Evolutionary conservation across 2,329 filamentous ascomycete genomes (phyloP), one percentile per base, ranked within the genome.

Genomic region (Leptographium radiaticola): DNA sequence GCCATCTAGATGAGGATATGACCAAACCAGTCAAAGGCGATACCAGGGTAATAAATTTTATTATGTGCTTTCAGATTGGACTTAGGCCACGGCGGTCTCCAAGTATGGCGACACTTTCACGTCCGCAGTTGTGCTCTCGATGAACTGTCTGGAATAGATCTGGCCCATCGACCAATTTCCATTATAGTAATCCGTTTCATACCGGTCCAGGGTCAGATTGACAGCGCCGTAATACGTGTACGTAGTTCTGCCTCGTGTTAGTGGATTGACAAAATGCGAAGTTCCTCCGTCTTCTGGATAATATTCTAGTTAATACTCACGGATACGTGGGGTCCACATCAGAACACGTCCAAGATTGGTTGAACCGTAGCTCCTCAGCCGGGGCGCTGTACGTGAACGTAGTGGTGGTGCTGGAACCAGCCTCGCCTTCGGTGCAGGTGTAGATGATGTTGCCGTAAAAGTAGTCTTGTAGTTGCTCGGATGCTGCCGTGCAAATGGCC

Each of bases 321-420:
- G 70, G 68, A 48, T 64, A 69, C 55, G 64, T 43, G 0, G 67
- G 64, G 55, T 75, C 70, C 15, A 56, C 36, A 34, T 71, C 70
- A 46, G 59, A 58, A 63, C 75, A 79, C 10, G 58, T 59, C 75
- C 75, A 79, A 4, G 67, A 71, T 66, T 78, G 74, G 63, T 74
- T 73, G 57, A 77, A 56, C 38, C 62, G 59, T 49, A 79, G 62
- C 52, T 63, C 56, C 8, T 63, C 61, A 33, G 59, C 59, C 5
- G 70, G 64, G 13, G 66, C 62, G 61, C 61, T 68, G 58, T 69
- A 79, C 52, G 66, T 66, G 56, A 78, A 79, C 0, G 62, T 67
- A 3, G 68, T 70, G 47, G 62, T 60, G 31, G 65, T 62, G 52
- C 58, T 53, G 15, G 16, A 5, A 4, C 42, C 20, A 13, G 13